Conservation (phyloP, 345 rosid species). For the Sisymbrium altissimum region DNA sequence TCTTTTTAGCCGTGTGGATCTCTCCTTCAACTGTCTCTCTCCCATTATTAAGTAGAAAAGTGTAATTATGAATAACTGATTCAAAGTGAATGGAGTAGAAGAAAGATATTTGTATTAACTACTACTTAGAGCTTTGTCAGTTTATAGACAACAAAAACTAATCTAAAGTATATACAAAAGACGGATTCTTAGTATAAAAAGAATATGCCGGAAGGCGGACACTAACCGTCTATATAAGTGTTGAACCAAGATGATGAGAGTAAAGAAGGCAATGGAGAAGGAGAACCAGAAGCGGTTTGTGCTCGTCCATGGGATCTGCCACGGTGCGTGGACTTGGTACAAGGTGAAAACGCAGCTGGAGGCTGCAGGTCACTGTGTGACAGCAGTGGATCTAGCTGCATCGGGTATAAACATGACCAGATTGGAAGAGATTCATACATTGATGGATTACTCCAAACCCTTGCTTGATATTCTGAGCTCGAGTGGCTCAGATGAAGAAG, state of each 20-base stretch:
- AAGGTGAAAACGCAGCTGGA: slow-evolving; percentile 34
- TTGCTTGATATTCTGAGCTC: slow-evolving; percentile 14
- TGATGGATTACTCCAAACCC: slow-evolving; percentile 16
- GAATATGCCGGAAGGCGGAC: not conserved
- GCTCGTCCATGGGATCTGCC: slow-evolving; percentile 35
- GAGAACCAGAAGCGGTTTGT: slow-evolving; percentile 20
- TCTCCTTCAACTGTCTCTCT: not conserved
- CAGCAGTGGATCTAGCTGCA: slow-evolving; percentile 35
- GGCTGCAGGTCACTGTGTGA: slow-evolving; percentile 31
- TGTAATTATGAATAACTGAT: not conserved
- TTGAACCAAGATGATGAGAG: not conserved
- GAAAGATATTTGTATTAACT: not conserved
- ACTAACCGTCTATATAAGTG: not conserved
- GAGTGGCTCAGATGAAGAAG: slow-evolving; percentile 16
- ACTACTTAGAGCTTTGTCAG: not conserved
- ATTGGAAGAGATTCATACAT: slow-evolving; percentile 21
- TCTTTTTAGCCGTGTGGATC: not conserved
- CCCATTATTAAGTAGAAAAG: not conserved
- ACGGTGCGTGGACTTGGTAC: slow-evolving; percentile 45
- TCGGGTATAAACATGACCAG: slow-evolving; percentile 32
- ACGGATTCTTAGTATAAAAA: not conserved
- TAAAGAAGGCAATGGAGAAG: not conserved
- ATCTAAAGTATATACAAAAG: not conserved
- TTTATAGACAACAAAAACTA: not conserved
- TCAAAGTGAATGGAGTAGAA: not conserved